phyloP scores from a whole-genome alignment of 352 stramenopile genomes.

The Discostella stelligera region DNA sequence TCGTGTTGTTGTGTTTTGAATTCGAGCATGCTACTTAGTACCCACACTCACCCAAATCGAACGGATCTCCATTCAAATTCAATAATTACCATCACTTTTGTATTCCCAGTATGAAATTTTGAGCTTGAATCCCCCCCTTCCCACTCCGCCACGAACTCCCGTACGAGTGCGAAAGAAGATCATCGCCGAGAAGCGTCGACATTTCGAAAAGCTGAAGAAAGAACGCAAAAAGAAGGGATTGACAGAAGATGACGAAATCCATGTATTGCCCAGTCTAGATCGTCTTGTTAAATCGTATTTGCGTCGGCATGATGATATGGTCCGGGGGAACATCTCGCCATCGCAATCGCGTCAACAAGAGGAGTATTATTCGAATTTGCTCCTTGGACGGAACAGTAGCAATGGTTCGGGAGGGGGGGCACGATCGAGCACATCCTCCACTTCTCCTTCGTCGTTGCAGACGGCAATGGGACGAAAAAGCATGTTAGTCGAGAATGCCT shows the following conservation, averaged over 20 bases:
- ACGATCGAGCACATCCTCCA: not conserved
- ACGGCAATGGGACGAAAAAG: slow-evolving; percentile 70
- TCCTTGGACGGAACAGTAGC: slow-evolving; percentile 22
- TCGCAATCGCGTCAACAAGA: slow-evolving; percentile 26
- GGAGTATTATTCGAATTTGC: slow-evolving; percentile 49
- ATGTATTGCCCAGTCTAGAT: slow-evolving; percentile 43
- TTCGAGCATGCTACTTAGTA: too few species aligned
- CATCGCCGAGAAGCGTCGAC: slow-evolving; percentile 21
- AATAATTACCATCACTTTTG: too few species aligned
- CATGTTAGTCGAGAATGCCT: slow-evolving; percentile 63
- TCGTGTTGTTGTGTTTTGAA: too few species aligned
- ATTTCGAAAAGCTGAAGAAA: slow-evolving; percentile 25
- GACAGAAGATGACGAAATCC: slow-evolving; percentile 5
- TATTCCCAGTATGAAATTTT: slow-evolving; percentile 71
- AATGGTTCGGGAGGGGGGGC: not conserved
- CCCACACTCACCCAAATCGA: too few species aligned
- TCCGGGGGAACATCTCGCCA: slow-evolving; percentile 10
- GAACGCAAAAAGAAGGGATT: slow-evolving; percentile 18
- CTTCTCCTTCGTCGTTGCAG: slow-evolving; percentile 5
- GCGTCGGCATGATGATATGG: slow-evolving; percentile 39
- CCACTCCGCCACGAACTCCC: slow-evolving; percentile 52
- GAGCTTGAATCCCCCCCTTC: slow-evolving; percentile 66
- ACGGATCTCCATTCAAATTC: too few species aligned
- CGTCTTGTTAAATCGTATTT: slow-evolving; percentile 64
- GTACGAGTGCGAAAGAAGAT: slow-evolving; percentile 37